These are phyloP conservation scores for Porphyrellus cyaneotinctus DNA, from an alignment of 768 basidiomycete genomes.

Conservation along the genomic window DNA sequence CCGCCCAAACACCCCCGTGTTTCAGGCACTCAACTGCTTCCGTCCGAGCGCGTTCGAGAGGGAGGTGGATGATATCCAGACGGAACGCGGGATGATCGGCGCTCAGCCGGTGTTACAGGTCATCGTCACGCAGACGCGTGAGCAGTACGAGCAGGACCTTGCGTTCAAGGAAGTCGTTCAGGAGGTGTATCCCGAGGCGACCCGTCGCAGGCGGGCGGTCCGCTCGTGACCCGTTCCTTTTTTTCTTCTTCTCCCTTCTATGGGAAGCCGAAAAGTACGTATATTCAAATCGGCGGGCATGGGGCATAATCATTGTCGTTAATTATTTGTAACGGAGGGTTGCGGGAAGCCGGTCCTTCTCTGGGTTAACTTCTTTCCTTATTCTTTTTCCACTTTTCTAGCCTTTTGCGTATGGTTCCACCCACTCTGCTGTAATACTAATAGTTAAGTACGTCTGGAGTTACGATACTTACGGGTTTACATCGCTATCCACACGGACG, in stretches of 20 bases:
- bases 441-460: background rate
- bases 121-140: conserved; percentile 32
- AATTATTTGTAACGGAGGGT: conserved; percentile 22
- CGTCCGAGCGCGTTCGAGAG: conserved; percentile 30
- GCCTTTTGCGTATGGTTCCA: background rate
- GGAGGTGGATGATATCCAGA: conserved; percentile 27
- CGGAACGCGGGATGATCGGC: conserved; percentile 10
- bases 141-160: conserved; percentile 31
- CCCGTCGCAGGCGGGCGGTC: conserved; percentile 15
- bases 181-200: conserved; percentile 26
- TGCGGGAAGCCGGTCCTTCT: conserved; percentile 17
- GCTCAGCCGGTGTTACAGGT: conserved; percentile 29
- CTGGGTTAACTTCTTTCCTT: conserved; percentile 3
- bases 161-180: conserved; percentile 31
- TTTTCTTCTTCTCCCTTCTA: background rate
- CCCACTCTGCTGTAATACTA: background rate
- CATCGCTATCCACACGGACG: background rate
- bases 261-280: too few relatives aligned
- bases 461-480: conserved; percentile 1
- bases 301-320: conserved; percentile 13
- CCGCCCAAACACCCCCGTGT: conserved; percentile 21
- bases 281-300: background rate
- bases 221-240: background rate
- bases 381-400: background rate
- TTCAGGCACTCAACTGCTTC: conserved; percentile 35